Percentiles rank a stretch among this genome's conserved stretches.
These are phyloP conservation scores for Penicillium parvum DNA, from an alignment of 495 filamentous ascomycete species.

Conservation along the genomic window DNA sequence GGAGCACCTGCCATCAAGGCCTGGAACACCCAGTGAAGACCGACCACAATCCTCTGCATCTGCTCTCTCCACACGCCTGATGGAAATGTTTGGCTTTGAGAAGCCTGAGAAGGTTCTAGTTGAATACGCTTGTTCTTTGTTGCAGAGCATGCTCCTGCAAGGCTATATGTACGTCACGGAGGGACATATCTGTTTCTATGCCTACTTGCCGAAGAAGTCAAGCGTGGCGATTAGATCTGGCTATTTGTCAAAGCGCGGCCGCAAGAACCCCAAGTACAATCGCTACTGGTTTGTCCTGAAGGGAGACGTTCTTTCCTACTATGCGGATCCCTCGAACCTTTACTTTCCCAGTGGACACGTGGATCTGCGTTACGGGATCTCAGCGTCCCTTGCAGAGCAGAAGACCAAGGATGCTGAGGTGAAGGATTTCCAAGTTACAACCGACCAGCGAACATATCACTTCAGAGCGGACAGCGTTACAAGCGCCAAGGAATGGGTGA, in stretches of 20 bases:
- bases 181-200: constrained; percentile 93
- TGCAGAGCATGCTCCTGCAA: constrained; percentile 88
- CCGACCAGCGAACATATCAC: constrained; percentile 76
- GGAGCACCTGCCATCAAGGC: constrained; percentile 16
- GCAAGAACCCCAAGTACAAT: constrained; percentile 81
- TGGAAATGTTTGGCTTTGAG: constrained; percentile 86
- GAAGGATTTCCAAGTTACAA: constrained; percentile 73
- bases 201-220: constrained; percentile 87
- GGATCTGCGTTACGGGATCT: constrained; percentile 88
- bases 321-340: constrained; percentile 70
- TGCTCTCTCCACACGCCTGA: constrained; percentile 64
- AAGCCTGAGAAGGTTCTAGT: constrained; percentile 74
- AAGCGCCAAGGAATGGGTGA: constrained; percentile 97
- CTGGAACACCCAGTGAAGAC: constrained; percentile 17
- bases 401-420: constrained; percentile 69
- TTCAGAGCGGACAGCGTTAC: constrained; percentile 85
- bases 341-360: constrained; percentile 94
- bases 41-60: constrained; percentile 24
- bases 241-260: constrained; percentile 83
- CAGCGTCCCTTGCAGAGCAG: constrained; percentile 62
- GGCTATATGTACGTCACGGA: constrained; percentile 97
- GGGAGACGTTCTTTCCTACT: constrained; percentile 94
- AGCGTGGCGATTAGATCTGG: constrained; percentile 81
- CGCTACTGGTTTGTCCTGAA: constrained; percentile 97
- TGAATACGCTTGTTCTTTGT: constrained; percentile 93